Evolutionary conservation across 345 rosid species (phyloP).

Genomic region (Populus ilicifolia): DNA sequence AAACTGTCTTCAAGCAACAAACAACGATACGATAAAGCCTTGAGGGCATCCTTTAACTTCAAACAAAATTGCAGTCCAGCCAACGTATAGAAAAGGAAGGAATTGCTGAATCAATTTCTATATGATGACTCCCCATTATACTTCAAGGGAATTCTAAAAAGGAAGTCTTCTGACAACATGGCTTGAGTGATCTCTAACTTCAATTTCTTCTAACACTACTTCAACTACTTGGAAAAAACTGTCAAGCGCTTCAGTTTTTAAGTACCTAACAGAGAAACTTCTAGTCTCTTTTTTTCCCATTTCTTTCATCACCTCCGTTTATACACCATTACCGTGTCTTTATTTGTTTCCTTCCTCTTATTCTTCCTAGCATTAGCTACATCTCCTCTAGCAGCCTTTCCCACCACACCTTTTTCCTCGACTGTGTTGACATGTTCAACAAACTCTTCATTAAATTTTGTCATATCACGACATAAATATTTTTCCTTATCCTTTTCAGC

Average conservation of each 20-base stretch:
- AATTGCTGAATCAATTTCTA: conserved; percentile 6
- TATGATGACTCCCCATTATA: not conserved
- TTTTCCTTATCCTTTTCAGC: conserved; percentile 7
- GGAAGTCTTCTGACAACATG: not conserved
- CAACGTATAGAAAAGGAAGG: not conserved
- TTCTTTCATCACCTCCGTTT: conserved; percentile 11
- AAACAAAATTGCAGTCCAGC: not conserved
- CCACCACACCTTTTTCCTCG: not conserved
- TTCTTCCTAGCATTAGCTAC: conserved; percentile 5
- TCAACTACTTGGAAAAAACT: not conserved
- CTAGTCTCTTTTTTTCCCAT: not conserved
- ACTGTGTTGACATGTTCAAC: conserved; percentile 2
- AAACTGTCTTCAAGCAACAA: not conserved
- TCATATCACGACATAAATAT: not conserved
- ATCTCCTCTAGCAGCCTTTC: not conserved
- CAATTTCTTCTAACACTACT: not conserved
- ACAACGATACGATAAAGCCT: conserved; percentile 1
- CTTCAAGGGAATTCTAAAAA: not conserved
- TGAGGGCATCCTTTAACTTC: not conserved
- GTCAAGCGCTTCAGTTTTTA: not conserved
- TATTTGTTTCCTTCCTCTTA: not conserved
- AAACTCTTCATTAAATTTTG: not conserved
- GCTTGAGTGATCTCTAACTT: not conserved
- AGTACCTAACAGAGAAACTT: not conserved
- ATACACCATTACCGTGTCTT: conserved; percentile 1